Base-by-base conservation (phyloP, 129 eudicot species). In the Apium graveolens region DNA sequence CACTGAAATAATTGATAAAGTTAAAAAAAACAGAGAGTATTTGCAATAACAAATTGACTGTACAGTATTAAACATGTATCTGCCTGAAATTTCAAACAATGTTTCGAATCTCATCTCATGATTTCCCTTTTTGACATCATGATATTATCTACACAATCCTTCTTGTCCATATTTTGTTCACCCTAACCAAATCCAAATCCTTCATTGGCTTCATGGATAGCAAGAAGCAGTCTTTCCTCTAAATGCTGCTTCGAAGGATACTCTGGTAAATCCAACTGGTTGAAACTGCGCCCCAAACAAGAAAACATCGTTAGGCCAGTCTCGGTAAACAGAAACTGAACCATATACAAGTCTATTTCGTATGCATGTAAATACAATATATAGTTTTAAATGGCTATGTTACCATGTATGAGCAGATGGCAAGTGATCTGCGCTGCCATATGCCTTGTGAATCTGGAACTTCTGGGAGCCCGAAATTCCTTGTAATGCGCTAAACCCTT, bases 331-430 rank as follows among this genome's bases (percentile, higher is more conserved):
- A 7, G 7, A 27, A 14, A 31, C 16, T 48, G n/a, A 49, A 18
- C 57, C n/a, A 5, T 17, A 17, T 18, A 49, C 57, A 7, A 53
- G 65, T 26, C 16, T 60, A 9, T n/a, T 31, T 10, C 10, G 62
- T 51, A 20, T 51, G 60, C 26, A 20, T 20, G n/a, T n/a, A n/a
- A n/a, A n/a, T n/a, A n/a, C n/a, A n/a, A n/a, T n/a, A n/a, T n/a
- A n/a, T n/a, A n/a, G n/a, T n/a, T n/a, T n/a, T n/a, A n/a, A n/a
- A n/a, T n/a, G n/a, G n/a, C n/a, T n/a, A n/a, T 7, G 4, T 80
- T 87, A 96, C 99, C 99, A 96, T 76, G 99, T 96, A 84, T 96
- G 99, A 72, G 99, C 97, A 2, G 97, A 96, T 51, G 99, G 99
- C 86, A 96, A 85, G 80, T 90, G 97, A 81, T 92, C 97, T 1